Base-by-base conservation (phyloP, 176 grass and related monocot genomes). In the Eragrostis curvula region DNA sequence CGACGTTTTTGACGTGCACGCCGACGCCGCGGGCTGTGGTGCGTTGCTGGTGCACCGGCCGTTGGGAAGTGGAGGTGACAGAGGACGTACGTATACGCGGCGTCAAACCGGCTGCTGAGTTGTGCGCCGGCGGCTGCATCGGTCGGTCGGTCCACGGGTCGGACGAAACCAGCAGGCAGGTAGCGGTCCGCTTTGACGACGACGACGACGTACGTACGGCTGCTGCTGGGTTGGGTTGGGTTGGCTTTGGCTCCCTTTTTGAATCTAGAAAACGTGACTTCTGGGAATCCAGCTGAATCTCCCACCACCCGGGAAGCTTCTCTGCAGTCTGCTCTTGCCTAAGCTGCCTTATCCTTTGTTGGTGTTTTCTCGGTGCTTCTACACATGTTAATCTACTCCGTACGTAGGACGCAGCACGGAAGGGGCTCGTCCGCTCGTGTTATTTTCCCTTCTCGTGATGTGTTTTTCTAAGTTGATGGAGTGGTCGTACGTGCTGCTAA, bases 1-100 rank as follows among this genome's bases (percentile, higher is more conserved):
- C 60, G 68, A 30, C 27, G 86, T 65, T 56, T 86, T 51, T 79
- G 83, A 72, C 83, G 67, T n/a, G 75, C 66, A 64, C 75, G 73
- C 28, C 12, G 49, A 23, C 55, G 21, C 12, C n/a, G 36, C 12
- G 29, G 21, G 21, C 12, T 13, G 36, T 18, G 17, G 46, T 28
- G 48, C 49, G 28, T 30, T 18, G 7, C 24, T 8, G 48, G 13
- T 14, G 46, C 56, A 9, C 56, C n/a, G 23, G 58, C 10, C 25
- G 13, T 27, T 0, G 67, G 68, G 47, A 57, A 50, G 55, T 39
- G 24, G 59, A n/a, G n/a, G n/a, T n/a, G n/a, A n/a, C n/a, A n/a
- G n/a, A n/a, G n/a, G n/a, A n/a, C n/a, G n/a, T n/a, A n/a, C n/a
- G n/a, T n/a, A n/a, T n/a, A n/a, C n/a, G n/a, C n/a, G n/a, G 12